Percentiles rank a stretch among this genome's conserved stretches.
These are phyloP conservation scores for Choiromyces venosus DNA, from an alignment of 495 filamentous ascomycete genomes.

Conservation along the genomic window DNA sequence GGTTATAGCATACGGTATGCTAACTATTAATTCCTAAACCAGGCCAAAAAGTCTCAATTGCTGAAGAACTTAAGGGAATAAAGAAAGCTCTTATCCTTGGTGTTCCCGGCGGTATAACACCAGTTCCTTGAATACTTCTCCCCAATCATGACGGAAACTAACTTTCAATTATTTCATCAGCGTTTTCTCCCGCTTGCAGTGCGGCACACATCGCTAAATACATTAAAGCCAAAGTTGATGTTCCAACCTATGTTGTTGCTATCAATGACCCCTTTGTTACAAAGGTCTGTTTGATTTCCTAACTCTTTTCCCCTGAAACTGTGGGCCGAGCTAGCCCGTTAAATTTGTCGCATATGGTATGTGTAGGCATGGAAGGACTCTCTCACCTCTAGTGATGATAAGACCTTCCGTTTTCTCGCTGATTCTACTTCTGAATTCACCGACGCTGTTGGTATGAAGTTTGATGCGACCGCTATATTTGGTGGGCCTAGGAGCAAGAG, in stretches of 20 bases:
- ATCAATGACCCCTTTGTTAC: slow-evolving; percentile 92
- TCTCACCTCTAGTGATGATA: slow-evolving; percentile 43
- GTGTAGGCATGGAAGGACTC: slow-evolving; percentile 30
- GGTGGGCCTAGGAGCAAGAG: slow-evolving; percentile 81
- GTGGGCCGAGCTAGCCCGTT: background rate
- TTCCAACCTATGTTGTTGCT: slow-evolving; percentile 75
- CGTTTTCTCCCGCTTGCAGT: slow-evolving; percentile 62
- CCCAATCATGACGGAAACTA: background rate
- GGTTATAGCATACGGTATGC: background rate
- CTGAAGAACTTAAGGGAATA: slow-evolving; percentile 61
- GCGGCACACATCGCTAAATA: slow-evolving; percentile 74
- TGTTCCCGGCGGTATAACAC: slow-evolving; percentile 61
- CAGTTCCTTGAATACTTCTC: background rate
- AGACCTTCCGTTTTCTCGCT: slow-evolving; percentile 71
- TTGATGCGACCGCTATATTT: slow-evolving; percentile 78
- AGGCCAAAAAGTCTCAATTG: slow-evolving; percentile 82
- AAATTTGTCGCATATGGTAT: background rate
- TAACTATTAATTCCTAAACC: slow-evolving; percentile 39
- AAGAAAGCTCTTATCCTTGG: slow-evolving; percentile 75
- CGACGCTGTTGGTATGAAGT: slow-evolving; percentile 73
- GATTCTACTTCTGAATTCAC: slow-evolving; percentile 82
- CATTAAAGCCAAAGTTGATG: slow-evolving; percentile 68
- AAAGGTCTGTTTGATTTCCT: slow-evolving; percentile 50
- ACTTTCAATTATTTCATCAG: slow-evolving; percentile 38
- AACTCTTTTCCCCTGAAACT: background rate